phyloP scores from a whole-genome alignment of 2,329 filamentous ascomycete species.

The Rachicladosporium sp. region DNA sequence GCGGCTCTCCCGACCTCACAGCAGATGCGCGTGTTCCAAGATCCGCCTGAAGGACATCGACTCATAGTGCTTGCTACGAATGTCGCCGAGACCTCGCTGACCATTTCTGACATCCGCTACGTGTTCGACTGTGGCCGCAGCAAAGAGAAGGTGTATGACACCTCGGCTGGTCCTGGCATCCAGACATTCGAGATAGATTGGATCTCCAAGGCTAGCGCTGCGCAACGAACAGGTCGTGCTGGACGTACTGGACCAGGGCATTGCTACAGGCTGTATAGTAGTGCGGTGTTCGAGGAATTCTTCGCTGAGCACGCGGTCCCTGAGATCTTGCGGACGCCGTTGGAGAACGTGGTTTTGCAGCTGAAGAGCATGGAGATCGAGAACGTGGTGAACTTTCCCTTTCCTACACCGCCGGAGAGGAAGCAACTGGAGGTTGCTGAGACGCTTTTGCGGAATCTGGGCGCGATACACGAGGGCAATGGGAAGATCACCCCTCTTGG shows the following conservation, averaged over 20 bases:
- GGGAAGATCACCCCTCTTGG: conserved; percentile 72
- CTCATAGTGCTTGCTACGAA: conserved; percentile 89
- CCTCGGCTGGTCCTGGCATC: conserved; percentile 58
- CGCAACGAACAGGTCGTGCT: conserved; percentile 82
- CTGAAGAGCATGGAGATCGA: conserved; percentile 91
- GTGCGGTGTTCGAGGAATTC: conserved; percentile 81
- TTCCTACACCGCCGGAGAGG: conserved; percentile 77
- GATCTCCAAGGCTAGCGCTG: conserved; percentile 95
- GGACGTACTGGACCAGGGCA: conserved; percentile 92
- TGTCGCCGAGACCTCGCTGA: conserved; percentile 92
- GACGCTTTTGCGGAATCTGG: conserved; percentile 72
- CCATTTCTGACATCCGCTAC: conserved; percentile 87
- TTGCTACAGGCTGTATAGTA: conserved; percentile 89
- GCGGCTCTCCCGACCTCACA: conserved; percentile 83
- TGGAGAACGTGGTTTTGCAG: conserved; percentile 80
- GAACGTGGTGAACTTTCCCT: conserved; percentile 86
- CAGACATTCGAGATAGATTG: conserved; percentile 92
- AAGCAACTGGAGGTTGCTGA: conserved; percentile 71
- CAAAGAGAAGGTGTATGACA: conserved; percentile 84
- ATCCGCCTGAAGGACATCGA: conserved; percentile 63
- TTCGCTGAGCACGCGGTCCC: conserved; percentile 78
- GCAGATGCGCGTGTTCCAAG: conserved; percentile 81
- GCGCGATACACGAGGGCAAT: conserved; percentile 53
- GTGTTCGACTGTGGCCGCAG: conserved; percentile 90
- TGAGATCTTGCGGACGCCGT: conserved; percentile 79